phyloP scores from a whole-genome alignment of 2,329 filamentous ascomycete genomes.

The Curvularia hawaiiensis region DNA sequence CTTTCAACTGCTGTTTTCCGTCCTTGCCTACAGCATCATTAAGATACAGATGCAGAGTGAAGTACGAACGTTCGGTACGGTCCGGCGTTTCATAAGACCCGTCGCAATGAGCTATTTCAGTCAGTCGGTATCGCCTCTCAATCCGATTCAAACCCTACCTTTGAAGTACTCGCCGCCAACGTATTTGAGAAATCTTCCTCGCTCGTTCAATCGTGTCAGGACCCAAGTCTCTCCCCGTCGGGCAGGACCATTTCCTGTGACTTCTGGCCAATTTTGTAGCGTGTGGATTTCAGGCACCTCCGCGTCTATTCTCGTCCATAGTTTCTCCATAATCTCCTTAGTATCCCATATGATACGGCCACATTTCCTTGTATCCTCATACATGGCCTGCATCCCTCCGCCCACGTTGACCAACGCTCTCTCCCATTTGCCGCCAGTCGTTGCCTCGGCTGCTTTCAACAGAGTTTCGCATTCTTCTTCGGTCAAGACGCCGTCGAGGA shows the following conservation, averaged over 20 bases:
- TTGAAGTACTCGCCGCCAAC: slow-evolving; percentile 73
- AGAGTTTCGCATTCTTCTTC: slow-evolving; percentile 63
- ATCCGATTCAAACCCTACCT: slow-evolving; percentile 34
- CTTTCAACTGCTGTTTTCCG: slow-evolving; percentile 48
- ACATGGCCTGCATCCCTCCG: slow-evolving; percentile 62
- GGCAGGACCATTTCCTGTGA: slow-evolving; percentile 54
- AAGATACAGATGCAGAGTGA: slow-evolving; percentile 63
- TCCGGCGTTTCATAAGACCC: slow-evolving; percentile 65
- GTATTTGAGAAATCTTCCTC: slow-evolving; percentile 78
- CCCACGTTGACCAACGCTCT: slow-evolving; percentile 73
- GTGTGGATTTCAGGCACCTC: slow-evolving; percentile 56
- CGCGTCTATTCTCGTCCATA: slow-evolving; percentile 64
- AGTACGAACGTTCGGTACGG: slow-evolving; percentile 56
- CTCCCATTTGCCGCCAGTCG: slow-evolving; percentile 59
- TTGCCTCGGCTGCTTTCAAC: slow-evolving; percentile 39
- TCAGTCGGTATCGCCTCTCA: slow-evolving; percentile 17
- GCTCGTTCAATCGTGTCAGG: slow-evolving; percentile 66
- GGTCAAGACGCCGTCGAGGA: slow-evolving; percentile 68
- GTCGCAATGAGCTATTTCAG: slow-evolving; percentile 66
- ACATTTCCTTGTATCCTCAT: slow-evolving; percentile 67
- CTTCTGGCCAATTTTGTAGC: slow-evolving; percentile 41
- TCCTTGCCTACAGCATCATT: slow-evolving; percentile 49
- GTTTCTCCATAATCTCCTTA: slow-evolving; percentile 62
- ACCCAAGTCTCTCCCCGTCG: slow-evolving; percentile 52
- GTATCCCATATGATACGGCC: slow-evolving; percentile 80